Conservation (phyloP, 2,329 filamentous ascomycete genomes). For the Beauveria bassiana region DNA sequence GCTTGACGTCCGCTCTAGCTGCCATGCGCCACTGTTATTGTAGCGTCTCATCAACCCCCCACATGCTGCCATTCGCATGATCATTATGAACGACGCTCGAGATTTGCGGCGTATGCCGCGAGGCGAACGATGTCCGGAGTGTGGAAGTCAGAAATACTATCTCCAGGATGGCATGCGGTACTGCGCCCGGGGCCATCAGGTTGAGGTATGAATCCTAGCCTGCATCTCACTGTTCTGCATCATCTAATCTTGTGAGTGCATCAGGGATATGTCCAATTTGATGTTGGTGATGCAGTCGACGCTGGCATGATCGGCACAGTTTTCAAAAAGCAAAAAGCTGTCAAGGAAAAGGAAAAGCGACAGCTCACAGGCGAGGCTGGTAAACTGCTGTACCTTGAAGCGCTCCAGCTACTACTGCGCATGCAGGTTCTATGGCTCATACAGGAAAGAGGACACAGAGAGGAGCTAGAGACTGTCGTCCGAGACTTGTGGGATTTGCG, state of each 20-base stretch:
- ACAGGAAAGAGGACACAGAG: constrained; percentile 54
- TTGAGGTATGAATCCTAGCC: constrained; percentile 47
- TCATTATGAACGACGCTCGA: constrained; percentile 31
- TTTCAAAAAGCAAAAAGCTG: constrained; percentile 49
- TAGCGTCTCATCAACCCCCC: not conserved
- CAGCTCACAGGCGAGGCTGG: constrained; percentile 61
- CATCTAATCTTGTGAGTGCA: constrained; percentile 1
- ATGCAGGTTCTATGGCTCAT: constrained; percentile 74
- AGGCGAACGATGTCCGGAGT: constrained; percentile 52
- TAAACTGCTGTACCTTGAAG: constrained; percentile 72
- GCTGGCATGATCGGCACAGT: constrained; percentile 53
- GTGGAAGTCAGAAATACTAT: constrained; percentile 65
- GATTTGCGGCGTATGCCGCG: constrained; percentile 43
- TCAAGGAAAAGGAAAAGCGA: constrained; percentile 42
- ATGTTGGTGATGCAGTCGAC: constrained; percentile 61
- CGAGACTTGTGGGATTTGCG: constrained; percentile 81
- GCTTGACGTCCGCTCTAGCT: not conserved
- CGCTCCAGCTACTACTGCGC: constrained; percentile 75
- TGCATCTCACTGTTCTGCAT: not conserved
- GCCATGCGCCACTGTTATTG: not conserved
- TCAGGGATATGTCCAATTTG: constrained; percentile 48
- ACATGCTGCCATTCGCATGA: not conserved
- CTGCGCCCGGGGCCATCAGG: constrained; percentile 72
- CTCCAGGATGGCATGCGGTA: constrained; percentile 69
- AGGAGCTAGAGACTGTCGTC: constrained; percentile 70